phyloP scores from a whole-genome alignment of 78 protist species.

The Thecamonas trahens region DNA sequence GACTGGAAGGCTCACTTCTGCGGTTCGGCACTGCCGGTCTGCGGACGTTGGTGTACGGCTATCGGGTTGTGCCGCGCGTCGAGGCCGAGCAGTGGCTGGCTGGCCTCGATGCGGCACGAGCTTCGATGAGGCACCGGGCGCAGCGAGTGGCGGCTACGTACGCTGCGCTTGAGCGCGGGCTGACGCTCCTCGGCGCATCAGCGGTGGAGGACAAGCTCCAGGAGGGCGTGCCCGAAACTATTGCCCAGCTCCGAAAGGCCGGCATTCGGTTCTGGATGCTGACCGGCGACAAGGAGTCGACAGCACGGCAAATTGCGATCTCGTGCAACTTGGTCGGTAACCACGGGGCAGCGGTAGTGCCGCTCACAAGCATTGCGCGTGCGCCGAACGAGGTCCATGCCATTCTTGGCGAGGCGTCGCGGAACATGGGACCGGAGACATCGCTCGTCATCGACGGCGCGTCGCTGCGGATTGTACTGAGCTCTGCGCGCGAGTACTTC shows the following conservation, averaged over 20 bases:
- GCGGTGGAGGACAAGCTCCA: constrained; percentile 83
- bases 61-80: constrained; percentile 28
- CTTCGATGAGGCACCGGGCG: constrained; percentile 2
- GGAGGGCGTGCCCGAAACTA: constrained; percentile 69
- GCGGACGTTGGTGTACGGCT: constrained; percentile 67
- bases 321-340: constrained; percentile 49
- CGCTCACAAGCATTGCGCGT: too few species aligned
- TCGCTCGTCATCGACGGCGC: constrained; percentile 26
- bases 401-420: too few species aligned
- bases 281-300: constrained; percentile 81
- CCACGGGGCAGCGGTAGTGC: too few species aligned
- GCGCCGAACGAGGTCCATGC: too few species aligned
- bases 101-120: neutral
- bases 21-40: too few species aligned
- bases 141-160: neutral
- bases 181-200: constrained; percentile 58
- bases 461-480: too few species aligned
- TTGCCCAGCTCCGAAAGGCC: constrained; percentile 35
- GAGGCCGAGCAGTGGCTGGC: constrained; percentile 24
- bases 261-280: constrained; percentile 77
- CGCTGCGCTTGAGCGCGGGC: constrained; percentile 46
- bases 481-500: neutral
- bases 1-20: too few species aligned
- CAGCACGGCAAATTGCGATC: constrained; percentile 74
- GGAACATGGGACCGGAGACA: too few species aligned